A percentile compares a stretch with the other conserved stretches of the same genome.
Conservation (phyloP, 176 grass and related monocot genomes). For the Stipa capillata region DNA sequence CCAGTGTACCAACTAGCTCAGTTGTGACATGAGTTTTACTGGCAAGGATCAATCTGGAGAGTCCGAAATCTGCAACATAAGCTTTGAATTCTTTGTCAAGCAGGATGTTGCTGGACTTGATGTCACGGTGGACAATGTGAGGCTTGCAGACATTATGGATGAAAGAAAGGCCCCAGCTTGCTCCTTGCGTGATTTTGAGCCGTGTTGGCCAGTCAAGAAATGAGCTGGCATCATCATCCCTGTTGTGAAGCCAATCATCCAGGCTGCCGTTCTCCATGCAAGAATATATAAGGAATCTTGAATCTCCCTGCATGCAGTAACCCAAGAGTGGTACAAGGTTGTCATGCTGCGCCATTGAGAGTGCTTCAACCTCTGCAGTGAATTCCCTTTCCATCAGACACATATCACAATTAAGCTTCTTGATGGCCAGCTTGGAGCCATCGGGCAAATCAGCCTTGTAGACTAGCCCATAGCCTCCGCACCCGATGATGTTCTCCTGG, state of each 20-base stretch:
- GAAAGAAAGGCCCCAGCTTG: constrained; percentile 43
- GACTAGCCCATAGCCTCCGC: constrained; percentile 50
- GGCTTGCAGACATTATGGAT: constrained; percentile 53
- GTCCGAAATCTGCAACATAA: constrained; percentile 68
- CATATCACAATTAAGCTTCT: constrained; percentile 35
- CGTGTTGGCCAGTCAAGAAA: constrained; percentile 46
- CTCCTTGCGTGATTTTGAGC: constrained; percentile 45
- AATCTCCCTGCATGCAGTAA: constrained; percentile 32
- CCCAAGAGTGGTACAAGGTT: constrained; percentile 47
- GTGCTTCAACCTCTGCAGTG: constrained; percentile 41
- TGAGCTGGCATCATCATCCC: constrained; percentile 7
- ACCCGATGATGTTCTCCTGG: constrained; percentile 39
- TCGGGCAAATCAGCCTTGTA: constrained; percentile 35
- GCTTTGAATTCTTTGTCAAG: constrained; percentile 57
- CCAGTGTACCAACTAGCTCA: constrained; percentile 52
- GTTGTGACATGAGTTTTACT: constrained; percentile 72
- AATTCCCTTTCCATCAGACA: constrained; percentile 44
- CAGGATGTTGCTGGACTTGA: constrained; percentile 79
- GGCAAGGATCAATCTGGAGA: constrained; percentile 51
- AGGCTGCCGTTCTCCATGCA: constrained; percentile 69
- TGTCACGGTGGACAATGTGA: constrained; percentile 59
- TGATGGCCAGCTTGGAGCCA: constrained; percentile 38
- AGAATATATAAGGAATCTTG: constrained; percentile 39
- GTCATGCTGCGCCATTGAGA: constrained; percentile 37
- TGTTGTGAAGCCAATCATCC: constrained; percentile 73